Conservation (phyloP, 1,139 yeast species). For the Saccharomyces hybrid region DNA sequence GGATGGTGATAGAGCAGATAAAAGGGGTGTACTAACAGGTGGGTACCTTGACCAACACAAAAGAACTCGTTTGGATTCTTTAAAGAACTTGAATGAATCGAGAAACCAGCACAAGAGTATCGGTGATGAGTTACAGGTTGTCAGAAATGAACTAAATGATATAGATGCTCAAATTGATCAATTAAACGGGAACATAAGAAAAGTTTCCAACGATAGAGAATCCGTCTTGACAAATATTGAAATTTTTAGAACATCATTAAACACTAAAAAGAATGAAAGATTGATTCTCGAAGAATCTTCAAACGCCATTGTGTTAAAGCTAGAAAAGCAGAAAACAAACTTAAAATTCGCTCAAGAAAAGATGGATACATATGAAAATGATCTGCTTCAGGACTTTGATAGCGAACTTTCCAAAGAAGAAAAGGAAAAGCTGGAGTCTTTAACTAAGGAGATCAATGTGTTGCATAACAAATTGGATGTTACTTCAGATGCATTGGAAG, state of each 20-base stretch:
- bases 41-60: conserved; percentile 64
- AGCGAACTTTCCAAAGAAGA: conserved; percentile 46
- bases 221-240: conserved; percentile 38
- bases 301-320: conserved; percentile 29
- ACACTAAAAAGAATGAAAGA: conserved; percentile 38
- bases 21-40: conserved; percentile 78
- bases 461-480: conserved; percentile 39
- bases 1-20: conserved; percentile 86
- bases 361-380: conserved; percentile 40
- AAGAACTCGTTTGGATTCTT: conserved; percentile 63
- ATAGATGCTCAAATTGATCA: conserved; percentile 41
- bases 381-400: conserved; percentile 48
- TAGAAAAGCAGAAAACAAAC: conserved; percentile 23
- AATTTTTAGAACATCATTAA: conserved; percentile 36
- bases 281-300: conserved; percentile 40
- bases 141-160: conserved; percentile 34
- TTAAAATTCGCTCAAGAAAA: conserved; percentile 28
- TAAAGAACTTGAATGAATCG: conserved; percentile 48
- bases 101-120: conserved; percentile 41
- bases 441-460: conserved; percentile 37
- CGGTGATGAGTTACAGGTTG: conserved; percentile 33
- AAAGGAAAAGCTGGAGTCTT: conserved; percentile 35
- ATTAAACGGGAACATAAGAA: conserved; percentile 43
- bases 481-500: conserved; percentile 40
- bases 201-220: conserved; percentile 39